phyloP scores from a whole-genome alignment of 78 protist species.

The Guillardia theta region DNA sequence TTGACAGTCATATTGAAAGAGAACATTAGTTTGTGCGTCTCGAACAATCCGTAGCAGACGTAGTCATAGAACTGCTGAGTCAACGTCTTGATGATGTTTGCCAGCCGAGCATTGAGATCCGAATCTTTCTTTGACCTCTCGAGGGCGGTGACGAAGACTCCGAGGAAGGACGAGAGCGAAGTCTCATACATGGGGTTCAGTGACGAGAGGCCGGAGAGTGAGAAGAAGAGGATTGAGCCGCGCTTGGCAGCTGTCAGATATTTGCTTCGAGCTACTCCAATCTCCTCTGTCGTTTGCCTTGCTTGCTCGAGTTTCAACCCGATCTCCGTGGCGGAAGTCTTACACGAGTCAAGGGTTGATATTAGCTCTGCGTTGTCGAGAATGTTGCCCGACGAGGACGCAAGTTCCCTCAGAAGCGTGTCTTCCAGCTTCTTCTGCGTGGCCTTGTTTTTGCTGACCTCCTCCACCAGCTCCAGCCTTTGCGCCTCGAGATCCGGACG shows the following conservation, averaged over 20 bases:
- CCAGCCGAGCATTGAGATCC: conserved; percentile 28
- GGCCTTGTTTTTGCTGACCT: conserved; percentile 30
- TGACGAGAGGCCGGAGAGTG: background rate
- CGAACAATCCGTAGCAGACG: conserved; percentile 77
- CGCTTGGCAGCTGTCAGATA: conserved; percentile 19
- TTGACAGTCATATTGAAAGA: conserved; percentile 46
- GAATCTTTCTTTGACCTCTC: background rate
- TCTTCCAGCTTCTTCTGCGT: conserved; percentile 85
- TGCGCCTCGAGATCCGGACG: conserved; percentile 58
- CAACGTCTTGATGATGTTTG: conserved; percentile 30
- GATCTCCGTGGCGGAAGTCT: background rate
- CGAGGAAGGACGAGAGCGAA: conserved; percentile 80
- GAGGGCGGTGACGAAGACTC: conserved; percentile 71
- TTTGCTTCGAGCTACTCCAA: background rate
- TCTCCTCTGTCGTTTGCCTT: background rate
- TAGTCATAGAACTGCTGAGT: conserved; percentile 54
- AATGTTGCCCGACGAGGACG: conserved; percentile 71
- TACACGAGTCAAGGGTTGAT: background rate
- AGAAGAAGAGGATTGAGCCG: conserved; percentile 27
- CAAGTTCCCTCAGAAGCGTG: conserved; percentile 78
- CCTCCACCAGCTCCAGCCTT: background rate
- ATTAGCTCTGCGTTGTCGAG: conserved; percentile 75
- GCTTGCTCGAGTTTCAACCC: background rate
- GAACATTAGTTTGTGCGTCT: conserved; percentile 71
- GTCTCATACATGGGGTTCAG: conserved; percentile 73